Evolutionary conservation across 352 stramenopile species (phyloP), one percentile per base, ranked within the genome.

Genomic region (Globisporangium uncinulatum): DNA sequence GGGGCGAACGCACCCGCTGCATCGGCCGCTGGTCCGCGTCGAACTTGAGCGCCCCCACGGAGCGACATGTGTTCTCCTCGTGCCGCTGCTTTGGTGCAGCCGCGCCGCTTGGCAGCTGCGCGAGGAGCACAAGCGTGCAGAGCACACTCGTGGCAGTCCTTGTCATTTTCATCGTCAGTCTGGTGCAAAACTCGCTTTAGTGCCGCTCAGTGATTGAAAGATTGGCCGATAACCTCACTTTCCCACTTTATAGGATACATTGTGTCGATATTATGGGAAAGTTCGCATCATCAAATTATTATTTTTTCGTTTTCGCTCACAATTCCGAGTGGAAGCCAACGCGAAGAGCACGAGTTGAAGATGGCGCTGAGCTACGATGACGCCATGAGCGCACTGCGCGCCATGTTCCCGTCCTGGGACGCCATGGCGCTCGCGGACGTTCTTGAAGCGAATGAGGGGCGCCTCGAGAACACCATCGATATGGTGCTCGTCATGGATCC

Each of bases 401-500:
- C 64, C 41, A 89, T 94, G 69, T 94, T 94, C 67, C 80, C 82
- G 49, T 64, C 65, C 24, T 94, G 82, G 79, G 84, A 94, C 61
- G 55, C 62, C 20, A 63, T 78, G 20, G 51, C 83, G 47, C 66
- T 92, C 34, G 52, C 73, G 14, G 72, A 89, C 45, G 57, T 94
- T 32, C 72, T 94, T 10, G 70, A 84, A 50, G 69, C 68, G 11
- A 87, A 94, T 48, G 61, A 83, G 9, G 79, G 82, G 9, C 65
- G 89, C 43, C 52, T 94, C 15, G 78, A 89, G 62, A 81, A 72
- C 50, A 92, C 80, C 17, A 79, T 94, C 50, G 79, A 94, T 62
- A 74, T 79, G 57, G 63, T 86, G 31, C 58, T 94, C 53, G 65
- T 61, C 32, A 94, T 92, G 84, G 79, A 94, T 39, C 61, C 65